A percentile compares a stretch with the other conserved stretches of the same genome.
Evolutionary conservation across 2,329 filamentous ascomycete genomes (phyloP).

Genomic region (Colletotrichum sp.): DNA sequence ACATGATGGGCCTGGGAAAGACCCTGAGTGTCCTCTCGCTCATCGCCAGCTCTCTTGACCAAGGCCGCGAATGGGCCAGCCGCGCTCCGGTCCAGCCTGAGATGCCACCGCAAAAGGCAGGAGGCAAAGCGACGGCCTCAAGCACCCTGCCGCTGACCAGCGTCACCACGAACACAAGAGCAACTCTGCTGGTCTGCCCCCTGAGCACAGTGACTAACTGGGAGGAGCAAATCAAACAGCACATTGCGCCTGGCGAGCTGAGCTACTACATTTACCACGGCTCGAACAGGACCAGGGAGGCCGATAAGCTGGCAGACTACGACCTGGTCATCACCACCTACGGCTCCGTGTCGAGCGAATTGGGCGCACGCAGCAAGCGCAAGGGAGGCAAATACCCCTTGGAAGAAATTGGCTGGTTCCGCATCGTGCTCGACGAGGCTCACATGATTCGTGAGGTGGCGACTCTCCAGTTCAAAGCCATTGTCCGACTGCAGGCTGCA

Average conservation of each 20-base stretch:
- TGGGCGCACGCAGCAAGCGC: slow-evolving; percentile 65
- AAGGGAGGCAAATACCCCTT: slow-evolving; percentile 70
- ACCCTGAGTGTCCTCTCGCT: slow-evolving; percentile 86
- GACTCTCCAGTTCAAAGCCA: slow-evolving; percentile 83
- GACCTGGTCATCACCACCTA: slow-evolving; percentile 95
- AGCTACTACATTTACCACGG: slow-evolving; percentile 89
- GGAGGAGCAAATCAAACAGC: slow-evolving; percentile 88
- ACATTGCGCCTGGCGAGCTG: slow-evolving; percentile 70
- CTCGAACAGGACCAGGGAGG: slow-evolving; percentile 72
- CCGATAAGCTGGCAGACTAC: slow-evolving; percentile 70
- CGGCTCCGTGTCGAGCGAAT: slow-evolving; percentile 83
- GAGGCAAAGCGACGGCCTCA: slow-evolving; percentile 39
- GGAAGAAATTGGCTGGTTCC: slow-evolving; percentile 86
- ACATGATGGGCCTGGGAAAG: slow-evolving; percentile 91
- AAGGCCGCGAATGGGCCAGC: slow-evolving; percentile 67
- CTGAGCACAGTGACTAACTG: slow-evolving; percentile 93
- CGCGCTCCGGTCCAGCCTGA: slow-evolving; percentile 56
- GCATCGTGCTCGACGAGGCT: slow-evolving; percentile 92
- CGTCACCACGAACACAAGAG: slow-evolving; percentile 72
- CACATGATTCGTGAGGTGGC: slow-evolving; percentile 90
- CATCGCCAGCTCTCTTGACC: slow-evolving; percentile 67
- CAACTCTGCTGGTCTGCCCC: slow-evolving; percentile 87
- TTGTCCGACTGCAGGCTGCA: slow-evolving; percentile 78
- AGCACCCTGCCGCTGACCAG: slow-evolving; percentile 54
- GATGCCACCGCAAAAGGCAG: slow-evolving; percentile 38